Evolutionary conservation across 108 stramenopile genomes (phyloP).

Genomic region (Nitzschia inconspicua): DNA sequence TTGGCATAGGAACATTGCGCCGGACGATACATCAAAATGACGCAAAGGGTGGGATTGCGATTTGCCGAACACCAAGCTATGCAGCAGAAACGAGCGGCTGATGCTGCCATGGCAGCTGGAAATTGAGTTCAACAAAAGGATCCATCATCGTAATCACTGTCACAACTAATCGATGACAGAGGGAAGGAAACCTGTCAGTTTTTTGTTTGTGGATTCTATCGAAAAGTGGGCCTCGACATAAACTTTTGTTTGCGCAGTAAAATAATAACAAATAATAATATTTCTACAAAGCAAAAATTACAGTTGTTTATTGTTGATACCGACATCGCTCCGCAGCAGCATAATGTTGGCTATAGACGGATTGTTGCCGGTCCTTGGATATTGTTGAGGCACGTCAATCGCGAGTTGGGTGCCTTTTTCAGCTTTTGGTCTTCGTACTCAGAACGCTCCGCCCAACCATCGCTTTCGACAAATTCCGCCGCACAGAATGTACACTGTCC

Average conservation of each 20-base stretch:
- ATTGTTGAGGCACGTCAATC: conserved; percentile 76
- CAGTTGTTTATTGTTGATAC: too few species aligned
- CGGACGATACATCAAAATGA: conserved; percentile 83
- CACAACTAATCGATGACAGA: too few species aligned
- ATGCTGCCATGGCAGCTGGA: conserved; percentile 42
- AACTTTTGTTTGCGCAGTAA: too few species aligned
- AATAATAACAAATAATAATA: too few species aligned
- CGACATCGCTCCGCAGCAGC: too few species aligned
- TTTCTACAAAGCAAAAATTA: too few species aligned
- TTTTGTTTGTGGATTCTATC: too few species aligned
- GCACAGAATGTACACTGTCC: conserved; percentile 82
- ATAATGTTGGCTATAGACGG: conserved; percentile 15
- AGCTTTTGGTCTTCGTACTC: conserved; percentile 69
- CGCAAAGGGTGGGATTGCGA: conserved; percentile 82
- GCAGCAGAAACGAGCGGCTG: conserved; percentile 78
- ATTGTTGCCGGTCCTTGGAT: conserved; percentile 82
- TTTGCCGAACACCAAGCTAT: conserved; percentile 90
- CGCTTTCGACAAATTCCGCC: conserved; percentile 50
- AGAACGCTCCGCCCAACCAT: conserved; percentile 64
- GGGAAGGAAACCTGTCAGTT: too few species aligned
- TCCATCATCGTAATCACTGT: too few species aligned
- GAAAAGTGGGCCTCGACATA: too few species aligned
- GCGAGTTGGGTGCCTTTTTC: conserved; percentile 38
- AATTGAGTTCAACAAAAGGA: too few species aligned
- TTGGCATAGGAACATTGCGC: conserved; percentile 42